Evolutionary conservation across 139 green algal species (phyloP), one percentile per base, ranked within the genome.

Genomic region (Coelastrella sp.): DNA sequence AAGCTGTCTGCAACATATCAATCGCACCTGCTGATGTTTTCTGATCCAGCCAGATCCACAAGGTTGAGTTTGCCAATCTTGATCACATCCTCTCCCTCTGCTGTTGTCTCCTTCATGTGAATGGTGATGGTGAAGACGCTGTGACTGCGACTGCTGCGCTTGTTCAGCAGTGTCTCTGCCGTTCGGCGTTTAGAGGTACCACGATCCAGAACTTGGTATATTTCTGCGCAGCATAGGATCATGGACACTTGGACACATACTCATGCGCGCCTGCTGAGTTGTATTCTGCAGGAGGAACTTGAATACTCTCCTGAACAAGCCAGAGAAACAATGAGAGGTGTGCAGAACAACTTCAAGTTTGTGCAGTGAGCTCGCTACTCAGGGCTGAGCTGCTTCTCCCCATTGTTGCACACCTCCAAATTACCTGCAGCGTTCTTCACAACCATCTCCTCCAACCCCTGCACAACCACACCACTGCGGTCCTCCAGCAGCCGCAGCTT

Each of bases 61-160:
- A 99, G 94, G 91, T 99, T 98, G 15, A 99, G 91, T 90, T 99
- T 99, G 79, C 97, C 97, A 5, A 96, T 93, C 78, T 98, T 98
- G 83, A 99, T 97, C 3, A 99, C 92, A 71, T 99, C 97, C 86
- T 99, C 96, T 9, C 97, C 97, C 27, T 99, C 95, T 1, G 95
- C 85, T 4, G 94, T 95, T 9, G 93, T 92, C 92, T 99, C 97
- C n/a, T 84, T 84, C 45, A 93, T 91, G 87, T 94, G 90, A 30
- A 97, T 94, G 4, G 92, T 97, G 85, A 98, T 93, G 32, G 92
- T 95, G 84, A 98, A 98, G 11, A 98, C 93, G 45, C 85, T 93
- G 91, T 99, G 97, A 34, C 94, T 98, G 62, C 97, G 96, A 76
- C 90, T 96, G 50, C 96, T 99, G 85, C 98, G 92, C 89, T 98